Evolutionary conservation across 176 grass and related monocot species (phyloP).

Genomic region (Oryza meridionalis): DNA sequence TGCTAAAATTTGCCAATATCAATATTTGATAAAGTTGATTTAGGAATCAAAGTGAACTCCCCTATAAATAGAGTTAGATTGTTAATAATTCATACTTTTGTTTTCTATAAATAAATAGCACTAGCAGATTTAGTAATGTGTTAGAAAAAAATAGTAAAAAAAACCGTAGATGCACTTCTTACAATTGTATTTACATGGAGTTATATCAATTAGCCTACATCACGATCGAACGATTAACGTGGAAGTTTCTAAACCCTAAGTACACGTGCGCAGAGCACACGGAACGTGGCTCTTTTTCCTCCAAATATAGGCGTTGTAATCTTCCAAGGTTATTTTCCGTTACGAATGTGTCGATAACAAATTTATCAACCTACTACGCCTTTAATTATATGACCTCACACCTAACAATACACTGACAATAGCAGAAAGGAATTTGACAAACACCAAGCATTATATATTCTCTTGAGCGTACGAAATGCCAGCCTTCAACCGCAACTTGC

Average conservation of each 20-base stretch:
- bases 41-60: too few relatives aligned
- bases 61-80: too few relatives aligned
- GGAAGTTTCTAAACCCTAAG: neutral
- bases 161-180: too few relatives aligned
- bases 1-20: too few relatives aligned
- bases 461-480: neutral
- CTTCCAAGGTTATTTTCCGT: neutral
- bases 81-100: neutral
- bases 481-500: constrained; percentile 3
- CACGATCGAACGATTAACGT: neutral
- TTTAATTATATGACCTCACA: neutral
- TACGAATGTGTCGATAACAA: neutral
- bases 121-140: too few relatives aligned
- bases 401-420: neutral
- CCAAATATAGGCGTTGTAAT: neutral
- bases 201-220: neutral
- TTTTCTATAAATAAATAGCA: neutral
- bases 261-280: neutral
- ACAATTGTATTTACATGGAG: neutral
- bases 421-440: neutral
- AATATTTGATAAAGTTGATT: too few relatives aligned
- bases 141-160: too few relatives aligned
- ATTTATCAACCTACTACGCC: neutral
- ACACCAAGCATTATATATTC: neutral
- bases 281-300: neutral